Evolutionary conservation across 2,329 filamentous ascomycete genomes (phyloP), one percentile per base, ranked within the genome.

Genomic region (Thielaviopsis ethacetica): DNA sequence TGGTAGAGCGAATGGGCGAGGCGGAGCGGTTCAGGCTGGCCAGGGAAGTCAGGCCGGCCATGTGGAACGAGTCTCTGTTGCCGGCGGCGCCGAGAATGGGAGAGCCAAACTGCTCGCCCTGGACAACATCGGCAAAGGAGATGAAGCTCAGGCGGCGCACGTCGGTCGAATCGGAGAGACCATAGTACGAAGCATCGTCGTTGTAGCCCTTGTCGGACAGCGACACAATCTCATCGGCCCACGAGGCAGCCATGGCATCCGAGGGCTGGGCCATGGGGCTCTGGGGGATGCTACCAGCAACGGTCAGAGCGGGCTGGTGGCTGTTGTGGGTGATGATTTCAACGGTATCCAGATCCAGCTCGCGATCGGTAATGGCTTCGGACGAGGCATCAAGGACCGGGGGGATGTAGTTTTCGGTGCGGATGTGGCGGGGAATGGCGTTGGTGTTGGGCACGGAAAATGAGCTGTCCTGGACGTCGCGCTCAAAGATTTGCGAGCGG

Each of bases 71-170:
- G 62, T 91, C 86, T 63, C 84, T 76, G 64, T 78, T 83, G 53
- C 79, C 76, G 44, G 30, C 30, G 30, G 30, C 30, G 10, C 71
- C 68, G 57, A 68, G 70, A 47, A 69, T 71, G 19, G 75, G 73
- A 38, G 75, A 73, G 61, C 83, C 79, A 30, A 81, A 81, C 66
- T 91, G 87, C 69, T 93, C 88, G 38, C 85, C 80, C 68, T 95
- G 89, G 49, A 97, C 89, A 10, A 97, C 89, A 66, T 97, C 91
- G 62, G 91, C 91, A 71, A 97, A 97, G 7, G 90, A 95, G 68
- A 97, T 95, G 73, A 97, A 97, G 69, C 87, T 93, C 62, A 97
- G 73, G 22, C 91, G 83, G 53, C 88, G 84, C 19, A 94, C 81
- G 66, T 95, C 91, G 53, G 81, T 78, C 9, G 70, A 71, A 26